These are phyloP conservation scores for Hypoxylon sp. DNA, from an alignment of 2,329 filamentous ascomycete genomes.

Conservation along the genomic window DNA sequence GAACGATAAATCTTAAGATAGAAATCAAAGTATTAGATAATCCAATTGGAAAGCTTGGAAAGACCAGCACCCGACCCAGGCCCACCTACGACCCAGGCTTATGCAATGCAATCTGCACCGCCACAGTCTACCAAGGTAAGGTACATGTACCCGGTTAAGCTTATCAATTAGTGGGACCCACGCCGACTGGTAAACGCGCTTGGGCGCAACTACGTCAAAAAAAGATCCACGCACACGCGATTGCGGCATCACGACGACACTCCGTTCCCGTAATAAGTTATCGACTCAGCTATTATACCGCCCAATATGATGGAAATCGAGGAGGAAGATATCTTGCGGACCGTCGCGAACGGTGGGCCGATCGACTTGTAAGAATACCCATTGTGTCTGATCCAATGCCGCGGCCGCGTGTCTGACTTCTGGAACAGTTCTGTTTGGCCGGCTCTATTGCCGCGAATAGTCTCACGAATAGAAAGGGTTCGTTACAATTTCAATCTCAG, in stretches of 20 bases:
- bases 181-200: constrained; percentile 29
- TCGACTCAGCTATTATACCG: constrained; percentile 2
- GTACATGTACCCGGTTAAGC: constrained; percentile 5
- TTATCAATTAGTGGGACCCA: constrained; percentile 22
- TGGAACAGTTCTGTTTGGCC: constrained; percentile 58
- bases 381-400: constrained; percentile 15
- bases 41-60: constrained; percentile 10
- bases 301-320: constrained; percentile 69
- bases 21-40: constrained; percentile 12
- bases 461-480: constrained; percentile 67
- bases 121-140: constrained; percentile 20
- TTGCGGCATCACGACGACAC: constrained; percentile 25
- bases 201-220: constrained; percentile 44
- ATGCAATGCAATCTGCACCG: constrained; percentile 27
- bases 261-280: not conserved
- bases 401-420: constrained; percentile 39
- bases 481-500: not conserved
- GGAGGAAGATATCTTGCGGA: constrained; percentile 65
- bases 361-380: constrained; percentile 68
- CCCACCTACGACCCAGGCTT: not conserved
- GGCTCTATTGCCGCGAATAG: constrained; percentile 56
- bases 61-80: not conserved
- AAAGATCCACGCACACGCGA: constrained; percentile 38
- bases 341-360: constrained; percentile 65
- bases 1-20: not conserved